Evolutionary conservation across 176 grass and related monocot genomes (phyloP).

Genomic region (Oryza glumipatula): DNA sequence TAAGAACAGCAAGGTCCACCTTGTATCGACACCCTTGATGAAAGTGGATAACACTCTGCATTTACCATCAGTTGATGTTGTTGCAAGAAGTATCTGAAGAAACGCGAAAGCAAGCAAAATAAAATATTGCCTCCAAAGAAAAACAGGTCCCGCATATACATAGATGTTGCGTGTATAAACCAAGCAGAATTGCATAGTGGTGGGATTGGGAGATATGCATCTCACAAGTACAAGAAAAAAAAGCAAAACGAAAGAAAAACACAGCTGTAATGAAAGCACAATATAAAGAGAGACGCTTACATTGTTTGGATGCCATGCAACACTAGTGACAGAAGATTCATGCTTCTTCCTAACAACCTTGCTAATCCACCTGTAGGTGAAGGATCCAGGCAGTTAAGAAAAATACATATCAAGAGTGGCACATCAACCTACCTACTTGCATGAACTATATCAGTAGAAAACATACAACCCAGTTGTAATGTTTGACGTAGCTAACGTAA

Average conservation of each 20-base stretch:
- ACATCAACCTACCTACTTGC: slow-evolving; percentile 8
- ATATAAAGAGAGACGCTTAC: slow-evolving; percentile 43
- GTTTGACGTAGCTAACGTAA: not conserved
- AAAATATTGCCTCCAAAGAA: slow-evolving; percentile 26
- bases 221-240: not conserved
- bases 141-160: slow-evolving; percentile 17
- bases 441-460: slow-evolving; percentile 17
- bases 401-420: not conserved
- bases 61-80: slow-evolving; percentile 97
- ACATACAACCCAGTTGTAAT: not conserved
- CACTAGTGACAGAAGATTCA: slow-evolving; percentile 91
- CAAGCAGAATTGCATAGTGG: slow-evolving; percentile 4
- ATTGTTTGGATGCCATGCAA: slow-evolving; percentile 99
- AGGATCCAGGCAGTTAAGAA: slow-evolving; percentile 39
- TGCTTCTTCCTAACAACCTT: slow-evolving; percentile 97
- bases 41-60: slow-evolving; percentile 94
- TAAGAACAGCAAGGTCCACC: slow-evolving; percentile 48
- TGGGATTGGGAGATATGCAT: not conserved
- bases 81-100: slow-evolving; percentile 94
- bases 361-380: slow-evolving; percentile 88
- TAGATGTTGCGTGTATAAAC: slow-evolving; percentile 23
- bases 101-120: slow-evolving; percentile 34
- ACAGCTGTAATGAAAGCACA: not conserved
- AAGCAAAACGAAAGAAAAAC: not conserved
- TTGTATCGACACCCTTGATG: slow-evolving; percentile 94